Base-by-base conservation (phyloP, 148 eudicot genomes). In the Suaeda aralocaspica region DNA sequence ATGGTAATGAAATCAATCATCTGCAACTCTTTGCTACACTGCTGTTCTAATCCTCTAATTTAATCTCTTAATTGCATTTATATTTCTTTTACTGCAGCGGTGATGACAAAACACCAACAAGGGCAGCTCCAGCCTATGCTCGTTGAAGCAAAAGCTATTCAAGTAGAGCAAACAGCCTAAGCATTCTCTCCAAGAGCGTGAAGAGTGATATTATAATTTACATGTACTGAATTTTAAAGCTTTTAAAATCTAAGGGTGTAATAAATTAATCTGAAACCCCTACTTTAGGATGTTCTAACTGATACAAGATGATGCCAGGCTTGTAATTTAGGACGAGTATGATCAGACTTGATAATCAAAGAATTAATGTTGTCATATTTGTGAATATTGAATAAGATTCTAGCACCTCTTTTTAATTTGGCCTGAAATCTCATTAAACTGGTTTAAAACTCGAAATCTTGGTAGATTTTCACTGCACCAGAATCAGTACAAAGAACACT, bases 51-150 rank as follows among this genome's bases (percentile, higher is more conserved):
- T 64, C 31, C 68, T 4, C n/a, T 21, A 2, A 36, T 30, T 53
- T 5, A 14, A 9, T 1, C 16, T 59, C 55, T 33, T 39, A 24
- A 26, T 7, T 22, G 70, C 2, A 55, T 44, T 42, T 15, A 2
- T 7, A 49, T 42, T 66, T 29, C 42, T 65, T 55, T 24, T 14
- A 21, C 41, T 84, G 85, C 85, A 90, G 96, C 55, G 39, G 86
- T 82, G 61, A 75, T 69, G 56, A 75, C 62, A 6, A 83, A 80
- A 75, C 89, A 90, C 71, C 77, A 75, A 48, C 68, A 68, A 60
- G 88, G 88, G 58, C 71, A 86, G 73, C 92, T 91, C 26, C 86
- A 85, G 33, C 92, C 87, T 13, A 62, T 91, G 84, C 88, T 88
- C 31, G 57, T 67, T 30, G 88, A 78, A 10, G 87, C 77, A 15